Evolutionary conservation across 2,329 filamentous ascomycete species (phyloP), one percentile per base, ranked within the genome.

Genomic region (Colletotrichum orchidophilum): DNA sequence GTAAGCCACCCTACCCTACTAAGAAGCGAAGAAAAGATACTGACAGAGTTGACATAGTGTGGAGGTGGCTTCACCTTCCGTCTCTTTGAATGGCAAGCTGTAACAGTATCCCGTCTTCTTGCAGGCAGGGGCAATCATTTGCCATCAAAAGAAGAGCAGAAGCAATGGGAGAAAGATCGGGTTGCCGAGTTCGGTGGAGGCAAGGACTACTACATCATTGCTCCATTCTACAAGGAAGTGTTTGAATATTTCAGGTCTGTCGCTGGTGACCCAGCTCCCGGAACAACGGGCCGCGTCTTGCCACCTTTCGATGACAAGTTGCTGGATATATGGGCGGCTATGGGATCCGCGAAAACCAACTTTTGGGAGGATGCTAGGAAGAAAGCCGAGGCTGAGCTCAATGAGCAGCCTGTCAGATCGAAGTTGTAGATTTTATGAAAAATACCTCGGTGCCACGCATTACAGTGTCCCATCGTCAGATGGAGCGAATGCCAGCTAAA

Each of bases 271-370:
- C 83, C 85, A 2, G 76, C 74, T 0, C 74, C 77, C 5, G 81
- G 80, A 0, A 78, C 78, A 3, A 80, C 79, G 0, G 84, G 83
- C 0, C 79, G 84, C 7, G 75, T 75, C 12, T 73, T 87, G 33
- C 83, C 84, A 1, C 77, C 76, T 2, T 87, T 85, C 63, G 80
- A 85, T 13, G 77, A 78, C 29, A 78, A 78, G 26, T 84, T 82
- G 82, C 65, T 79, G 2, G 77, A 79, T 2, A 49, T 77, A 5
- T 81, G 79, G 79, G 74, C 74, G 29, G 74, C 75, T 0, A 80
- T 81, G 78, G 73, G 77, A 3, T 71, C 63, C 1, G 63, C 75
- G 11, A 80, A 80, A 72, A 75, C 78, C 12, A 72, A 73, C 42
- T 74, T 75, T 1, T 80, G 79, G 67, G 75, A 79, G 57, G 67